Percentiles rank a stretch among this genome's conserved stretches.
Evolutionary conservation across 148 eudicot genomes (phyloP).

Genomic region (Arctostaphylos glauca): DNA sequence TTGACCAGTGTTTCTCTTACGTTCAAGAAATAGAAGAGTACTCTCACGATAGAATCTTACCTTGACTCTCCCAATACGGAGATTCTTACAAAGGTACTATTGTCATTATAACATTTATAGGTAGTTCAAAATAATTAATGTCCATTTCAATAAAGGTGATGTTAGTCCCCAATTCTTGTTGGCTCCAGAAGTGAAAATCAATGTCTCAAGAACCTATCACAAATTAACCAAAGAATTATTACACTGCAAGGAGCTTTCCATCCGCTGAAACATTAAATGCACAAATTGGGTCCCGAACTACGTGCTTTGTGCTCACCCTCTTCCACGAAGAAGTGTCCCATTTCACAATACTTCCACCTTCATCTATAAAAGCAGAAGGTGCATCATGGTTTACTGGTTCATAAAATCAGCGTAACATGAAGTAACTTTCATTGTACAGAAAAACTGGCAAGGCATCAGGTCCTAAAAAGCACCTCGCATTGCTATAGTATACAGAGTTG

Average conservation of each 20-base stretch:
- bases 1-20: background rate
- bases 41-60: background rate
- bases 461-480: conserved; percentile 46
- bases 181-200: background rate
- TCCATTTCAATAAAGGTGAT: background rate
- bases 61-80: background rate
- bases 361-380: conserved; percentile 36
- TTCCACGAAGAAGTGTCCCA: conserved; percentile 79
- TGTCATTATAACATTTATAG: background rate
- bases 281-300: conserved; percentile 61
- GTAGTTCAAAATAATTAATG: background rate
- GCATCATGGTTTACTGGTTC: background rate
- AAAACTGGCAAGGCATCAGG: conserved; percentile 7
- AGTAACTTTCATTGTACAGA: conserved; percentile 1
- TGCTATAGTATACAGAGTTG: conserved; percentile 51
- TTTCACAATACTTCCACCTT: conserved; percentile 66
- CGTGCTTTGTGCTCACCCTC: conserved; percentile 55
- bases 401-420: background rate
- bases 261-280: conserved; percentile 78
- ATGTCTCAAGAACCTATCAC: background rate
- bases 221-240: conserved; percentile 24
- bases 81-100: background rate
- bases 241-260: conserved; percentile 89
- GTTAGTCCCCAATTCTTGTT: background rate
- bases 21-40: background rate